phyloP scores from a whole-genome alignment of 495 filamentous ascomycete species.

The Evansstolkia leycettana region DNA sequence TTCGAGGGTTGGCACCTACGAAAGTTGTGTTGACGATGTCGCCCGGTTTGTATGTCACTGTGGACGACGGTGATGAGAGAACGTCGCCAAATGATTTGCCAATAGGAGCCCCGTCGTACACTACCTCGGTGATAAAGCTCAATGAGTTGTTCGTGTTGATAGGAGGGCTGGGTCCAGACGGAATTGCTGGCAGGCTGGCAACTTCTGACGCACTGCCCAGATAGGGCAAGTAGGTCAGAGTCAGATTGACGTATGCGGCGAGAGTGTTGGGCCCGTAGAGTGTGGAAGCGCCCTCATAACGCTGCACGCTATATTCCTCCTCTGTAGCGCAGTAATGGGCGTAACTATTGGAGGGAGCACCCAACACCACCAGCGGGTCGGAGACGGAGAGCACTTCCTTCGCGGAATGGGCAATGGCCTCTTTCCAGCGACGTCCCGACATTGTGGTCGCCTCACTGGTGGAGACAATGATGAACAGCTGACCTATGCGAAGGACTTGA shows the following conservation, averaged over 20 bases:
- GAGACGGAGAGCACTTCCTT: slow-evolving; percentile 31
- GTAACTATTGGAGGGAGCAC: slow-evolving; percentile 91
- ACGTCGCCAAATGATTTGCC: slow-evolving; percentile 72
- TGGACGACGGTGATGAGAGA: slow-evolving; percentile 38
- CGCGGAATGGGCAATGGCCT: slow-evolving; percentile 52
- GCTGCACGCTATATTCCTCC: slow-evolving; percentile 82
- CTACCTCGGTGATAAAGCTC: slow-evolving; percentile 69
- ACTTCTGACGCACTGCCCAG: slow-evolving; percentile 36
- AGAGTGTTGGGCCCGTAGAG: slow-evolving; percentile 89
- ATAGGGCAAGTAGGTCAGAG: slow-evolving; percentile 57
- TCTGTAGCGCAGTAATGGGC: slow-evolving; percentile 92
- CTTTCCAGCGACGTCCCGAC: slow-evolving; percentile 85
- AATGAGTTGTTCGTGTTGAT: slow-evolving; percentile 71
- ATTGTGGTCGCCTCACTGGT: slow-evolving; percentile 93
- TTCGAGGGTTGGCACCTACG: slow-evolving; percentile 82
- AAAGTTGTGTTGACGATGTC: slow-evolving; percentile 53
- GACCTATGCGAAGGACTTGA: slow-evolving; percentile 77
- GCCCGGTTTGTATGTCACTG: slow-evolving; percentile 41
- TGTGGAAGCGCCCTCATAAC: slow-evolving; percentile 92
- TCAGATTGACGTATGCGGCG: slow-evolving; percentile 81
- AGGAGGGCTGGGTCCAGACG: slow-evolving; percentile 55
- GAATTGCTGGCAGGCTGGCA: slow-evolving; percentile 32
- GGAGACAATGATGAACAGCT: slow-evolving; percentile 75
- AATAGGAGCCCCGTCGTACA: slow-evolving; percentile 58
- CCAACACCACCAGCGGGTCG: slow-evolving; percentile 68